A percentile compares a stretch with the other conserved stretches of the same genome.
These are phyloP conservation scores for Ochromonadaceae sp. DNA, from an alignment of 352 stramenopile species.

Conservation along the genomic window DNA sequence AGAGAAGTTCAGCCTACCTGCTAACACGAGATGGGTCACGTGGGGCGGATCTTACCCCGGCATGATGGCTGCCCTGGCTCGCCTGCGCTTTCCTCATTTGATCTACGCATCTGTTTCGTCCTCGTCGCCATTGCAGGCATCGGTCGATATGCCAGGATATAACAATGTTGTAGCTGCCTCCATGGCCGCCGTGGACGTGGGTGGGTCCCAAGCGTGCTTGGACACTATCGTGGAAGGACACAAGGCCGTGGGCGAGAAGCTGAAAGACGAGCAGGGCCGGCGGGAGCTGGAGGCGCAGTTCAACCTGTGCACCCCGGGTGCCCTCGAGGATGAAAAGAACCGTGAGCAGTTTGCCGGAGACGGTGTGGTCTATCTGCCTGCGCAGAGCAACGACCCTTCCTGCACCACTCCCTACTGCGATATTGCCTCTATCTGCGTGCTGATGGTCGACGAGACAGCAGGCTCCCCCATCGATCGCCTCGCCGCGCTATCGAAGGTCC, in stretches of 20 bases:
- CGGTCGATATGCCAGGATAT: conserved; percentile 46
- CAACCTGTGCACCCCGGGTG: conserved; percentile 39
- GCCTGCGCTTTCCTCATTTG: conserved; percentile 74
- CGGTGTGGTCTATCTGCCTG: conserved; percentile 42
- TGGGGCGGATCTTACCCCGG: conserved; percentile 89
- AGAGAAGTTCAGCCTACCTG: conserved; percentile 43
- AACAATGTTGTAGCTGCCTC: conserved; percentile 39
- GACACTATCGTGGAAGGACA: conserved; percentile 37
- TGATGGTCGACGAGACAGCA: conserved; percentile 26
- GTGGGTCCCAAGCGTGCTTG: conserved; percentile 41
- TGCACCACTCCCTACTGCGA: conserved; percentile 46
- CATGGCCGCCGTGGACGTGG: conserved; percentile 36
- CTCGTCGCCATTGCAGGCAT: conserved; percentile 64
- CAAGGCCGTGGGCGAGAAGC: conserved; percentile 24
- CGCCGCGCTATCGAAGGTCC: conserved; percentile 2
- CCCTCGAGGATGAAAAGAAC: conserved; percentile 30
- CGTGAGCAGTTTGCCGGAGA: conserved; percentile 42
- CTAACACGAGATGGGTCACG: conserved; percentile 50
- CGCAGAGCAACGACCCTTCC: conserved; percentile 51
- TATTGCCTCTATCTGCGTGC: conserved; percentile 38
- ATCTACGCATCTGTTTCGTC: conserved; percentile 74
- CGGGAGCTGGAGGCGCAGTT: conserved; percentile 31
- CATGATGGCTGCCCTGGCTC: conserved; percentile 74
- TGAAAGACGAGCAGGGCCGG: conserved; percentile 9
- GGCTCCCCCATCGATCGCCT: conserved; percentile 23